Evolutionary conservation across 768 basidiomycete genomes (phyloP).

Genomic region (Stropharia rugosoannulata): DNA sequence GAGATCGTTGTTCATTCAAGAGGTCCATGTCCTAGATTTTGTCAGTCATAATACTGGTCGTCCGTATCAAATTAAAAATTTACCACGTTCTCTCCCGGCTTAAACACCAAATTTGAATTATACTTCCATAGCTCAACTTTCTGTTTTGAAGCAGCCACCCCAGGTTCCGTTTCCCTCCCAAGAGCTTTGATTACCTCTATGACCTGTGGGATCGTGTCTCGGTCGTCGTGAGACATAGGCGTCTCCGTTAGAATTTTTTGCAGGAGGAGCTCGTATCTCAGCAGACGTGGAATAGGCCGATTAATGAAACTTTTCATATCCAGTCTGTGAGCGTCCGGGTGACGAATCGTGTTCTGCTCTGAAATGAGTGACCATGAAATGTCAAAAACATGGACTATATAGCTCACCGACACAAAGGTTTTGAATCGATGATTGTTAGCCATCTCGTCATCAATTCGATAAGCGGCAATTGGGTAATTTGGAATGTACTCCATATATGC

Average conservation of each 20-base stretch:
- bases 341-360: conserved; percentile 37
- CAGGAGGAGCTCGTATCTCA: conserved; percentile 84
- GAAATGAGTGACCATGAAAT: neutral
- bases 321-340: conserved; percentile 76
- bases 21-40: conserved; percentile 77
- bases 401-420: conserved; percentile 72
- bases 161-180: conserved; percentile 85
- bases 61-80: conserved; percentile 16
- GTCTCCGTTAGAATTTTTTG: conserved; percentile 80
- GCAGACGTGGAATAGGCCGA: conserved; percentile 83
- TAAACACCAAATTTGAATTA: conserved; percentile 75
- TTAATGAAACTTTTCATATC: conserved; percentile 94
- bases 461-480: conserved; percentile 90
- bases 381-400: neutral
- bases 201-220: conserved; percentile 79
- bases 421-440: conserved; percentile 77
- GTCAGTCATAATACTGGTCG: neutral
- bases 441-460: conserved; percentile 86
- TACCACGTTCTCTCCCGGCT: conserved; percentile 69
- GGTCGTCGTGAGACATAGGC: conserved; percentile 73
- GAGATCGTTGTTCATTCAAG: conserved; percentile 75
- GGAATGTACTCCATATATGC: conserved; percentile 92
- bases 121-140: conserved; percentile 90
- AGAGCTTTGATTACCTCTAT: conserved; percentile 85
- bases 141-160: conserved; percentile 79